Evolutionary conservation across 1,284 basidiomycete genomes (phyloP), one percentile per base, ranked within the genome.

Genomic region (Ceratobasidium sp.): DNA sequence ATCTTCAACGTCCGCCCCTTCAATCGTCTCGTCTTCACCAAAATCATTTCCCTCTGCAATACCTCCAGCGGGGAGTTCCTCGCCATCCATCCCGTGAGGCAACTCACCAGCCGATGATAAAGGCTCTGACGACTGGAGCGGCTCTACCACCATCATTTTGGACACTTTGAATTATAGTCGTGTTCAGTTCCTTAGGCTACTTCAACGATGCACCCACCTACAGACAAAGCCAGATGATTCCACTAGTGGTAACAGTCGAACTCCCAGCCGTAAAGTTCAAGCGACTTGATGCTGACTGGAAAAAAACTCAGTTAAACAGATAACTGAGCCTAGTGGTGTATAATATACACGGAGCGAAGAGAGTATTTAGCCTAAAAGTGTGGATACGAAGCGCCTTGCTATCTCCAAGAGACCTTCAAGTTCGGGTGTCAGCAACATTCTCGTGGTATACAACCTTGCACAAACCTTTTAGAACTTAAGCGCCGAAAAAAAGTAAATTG

Each of bases 1-100:
- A 5, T 79, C 81, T 8, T 82, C 80, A 11, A 80, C 77, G 1
- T 33, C 49, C 11, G 2, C 23, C 46, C 82, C 82, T 11, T 83
- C 79, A 21, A 46, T 29, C 23, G 16, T 41, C 21, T 46, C 56
- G 14, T 9, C 29, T n/a, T n/a, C 44, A 13, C 2, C 44, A 25
- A 19, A 29, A 1, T 2, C 8, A 7, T 79, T 77, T 13, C 72
- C 77, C 33, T 76, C 80, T 1, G 82, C 82, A n/a, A 80, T 78
- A 73, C 77, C 76, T 33, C 78, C 79, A 3, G 79, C 80, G 49
- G 77, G 77, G 3, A 79, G 79, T 50, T 46, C 46, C 39, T 50
- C 46, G 16, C 53, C 64, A 19, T 9, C 23, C 6, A 16, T 7
- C 21, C 33, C 13, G 4, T 58, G 56, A 19, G 33, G 4, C 11